Evolutionary conservation across 2,329 filamentous ascomycete genomes (phyloP), one percentile per base, ranked within the genome.

Genomic region (Trichoderma simmonsii): DNA sequence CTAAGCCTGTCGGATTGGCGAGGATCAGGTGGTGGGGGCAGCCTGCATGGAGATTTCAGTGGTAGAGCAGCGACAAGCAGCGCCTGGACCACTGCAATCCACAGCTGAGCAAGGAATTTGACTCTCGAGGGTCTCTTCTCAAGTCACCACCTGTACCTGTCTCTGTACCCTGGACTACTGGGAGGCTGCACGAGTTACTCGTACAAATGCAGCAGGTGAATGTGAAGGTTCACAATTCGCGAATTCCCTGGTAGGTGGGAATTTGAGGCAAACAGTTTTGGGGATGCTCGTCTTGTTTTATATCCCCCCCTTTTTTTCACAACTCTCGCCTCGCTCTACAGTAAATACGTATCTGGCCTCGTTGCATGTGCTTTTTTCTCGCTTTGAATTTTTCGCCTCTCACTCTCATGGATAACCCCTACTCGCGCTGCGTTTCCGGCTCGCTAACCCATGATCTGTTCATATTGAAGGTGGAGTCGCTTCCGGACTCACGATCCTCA

Each of bases 401-500:
- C 15, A 62, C 66, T n/a, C 56, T 21, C 66, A 61, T 54, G 66
- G 66, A 59, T 70, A 14, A 57, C 65, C 65, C 65, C 56, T 68
- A 68, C 65, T 60, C 65, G n/a, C 21, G 14, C 4, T 24, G 12
- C 66, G 36, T 51, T 26, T 56, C 54, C 51, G 43, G 54, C 34
- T 70, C 39, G 66, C 66, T 54, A 62, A 62, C 66, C 66, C 56
- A 70, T 62, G 57, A 70, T 48, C 57, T 62, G 56, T 62, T 62
- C 57, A 51, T 61, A 62, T 61, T 51, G 57, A 57, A 48, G 56
- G 66, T 70, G 66, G 66, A 70, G 66, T 62, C 56, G 56, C 54
- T 62, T 62, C 57, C 66, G 57, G 66, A 70, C 57, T 70, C 66
- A 70, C 66, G 66, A 70, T 70, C 66, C 66, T 70, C 66, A 54